phyloP scores from a whole-genome alignment of 805 yeast genomes.

The Saccharomycopsis lassenensis region DNA sequence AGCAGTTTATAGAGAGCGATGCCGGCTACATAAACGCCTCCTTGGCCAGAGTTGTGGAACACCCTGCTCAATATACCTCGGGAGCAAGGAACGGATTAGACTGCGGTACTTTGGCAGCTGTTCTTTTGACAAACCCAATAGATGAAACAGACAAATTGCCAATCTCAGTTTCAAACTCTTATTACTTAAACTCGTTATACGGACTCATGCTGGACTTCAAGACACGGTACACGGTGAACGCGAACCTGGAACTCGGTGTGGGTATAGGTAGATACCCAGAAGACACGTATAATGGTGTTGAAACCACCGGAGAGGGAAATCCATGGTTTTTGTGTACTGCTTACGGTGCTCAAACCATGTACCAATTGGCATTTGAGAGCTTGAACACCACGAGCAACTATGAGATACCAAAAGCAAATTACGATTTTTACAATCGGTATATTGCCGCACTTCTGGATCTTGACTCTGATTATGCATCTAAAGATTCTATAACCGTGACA shows the following conservation, averaged over 20 bases:
- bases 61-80: constrained; percentile 32
- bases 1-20: constrained; percentile 1
- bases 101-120: constrained; percentile 48
- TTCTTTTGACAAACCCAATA: constrained; percentile 33
- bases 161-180: constrained; percentile 45
- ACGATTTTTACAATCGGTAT: constrained; percentile 8
- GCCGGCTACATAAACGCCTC: constrained; percentile 28
- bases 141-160: constrained; percentile 42
- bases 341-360: constrained; percentile 53
- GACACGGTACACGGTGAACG: constrained; percentile 68
- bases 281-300: constrained; percentile 73
- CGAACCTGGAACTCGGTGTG: constrained; percentile 28
- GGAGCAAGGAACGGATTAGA: constrained; percentile 63
- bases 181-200: constrained; percentile 51
- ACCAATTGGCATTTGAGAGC: constrained; percentile 36
- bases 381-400: neutral
- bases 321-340: constrained; percentile 88
- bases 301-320: constrained; percentile 60
- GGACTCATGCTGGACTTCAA: constrained; percentile 59
- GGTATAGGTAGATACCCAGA: constrained; percentile 91
- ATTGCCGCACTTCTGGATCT: constrained; percentile 15
- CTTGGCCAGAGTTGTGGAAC: constrained; percentile 55
- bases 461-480: constrained; percentile 6
- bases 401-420: constrained; percentile 4
- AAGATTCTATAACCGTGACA: constrained; percentile 20